phyloP scores from a whole-genome alignment of 805 yeast species.

The Hanseniaspora thailandica region DNA sequence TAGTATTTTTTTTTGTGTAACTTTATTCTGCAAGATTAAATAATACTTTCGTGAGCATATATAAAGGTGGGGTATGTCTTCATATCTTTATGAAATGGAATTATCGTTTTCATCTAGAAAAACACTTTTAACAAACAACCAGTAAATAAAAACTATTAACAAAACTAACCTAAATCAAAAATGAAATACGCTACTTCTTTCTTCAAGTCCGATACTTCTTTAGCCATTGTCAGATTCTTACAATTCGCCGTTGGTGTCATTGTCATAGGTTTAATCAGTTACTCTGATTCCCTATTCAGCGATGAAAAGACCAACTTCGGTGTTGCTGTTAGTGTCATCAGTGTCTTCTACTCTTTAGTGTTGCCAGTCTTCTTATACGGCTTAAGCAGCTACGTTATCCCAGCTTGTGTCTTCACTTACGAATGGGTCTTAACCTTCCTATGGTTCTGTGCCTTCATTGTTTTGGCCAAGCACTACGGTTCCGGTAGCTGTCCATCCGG shows the following conservation, averaged over 20 bases:
- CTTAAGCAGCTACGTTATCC: conserved; percentile 19
- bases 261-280: conserved; percentile 25
- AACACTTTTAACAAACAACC: not conserved
- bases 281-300: conserved; percentile 21
- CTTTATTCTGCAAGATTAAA: too few species aligned
- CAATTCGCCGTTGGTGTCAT: conserved; percentile 25
- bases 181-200: not conserved
- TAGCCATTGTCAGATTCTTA: conserved; percentile 17
- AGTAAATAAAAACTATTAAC: not conserved
- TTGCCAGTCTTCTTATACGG: conserved; percentile 18
- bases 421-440: conserved; percentile 25
- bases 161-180: not conserved
- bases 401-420: conserved; percentile 22
- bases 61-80: too few species aligned
- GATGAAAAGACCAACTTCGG: conserved; percentile 28
- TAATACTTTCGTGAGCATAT: too few species aligned
- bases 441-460: conserved; percentile 29
- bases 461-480: conserved; percentile 26
- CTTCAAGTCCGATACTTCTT: not conserved
- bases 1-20: too few species aligned
- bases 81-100: too few species aligned
- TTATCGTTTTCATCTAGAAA: too few species aligned
- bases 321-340: conserved; percentile 25
- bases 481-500: conserved; percentile 24
- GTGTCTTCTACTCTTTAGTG: conserved; percentile 24